Percentiles rank a stretch among this genome's conserved stretches.
phyloP scores from a whole-genome alignment of 164 flowering plant species.

The Warburgia ugandensis region DNA sequence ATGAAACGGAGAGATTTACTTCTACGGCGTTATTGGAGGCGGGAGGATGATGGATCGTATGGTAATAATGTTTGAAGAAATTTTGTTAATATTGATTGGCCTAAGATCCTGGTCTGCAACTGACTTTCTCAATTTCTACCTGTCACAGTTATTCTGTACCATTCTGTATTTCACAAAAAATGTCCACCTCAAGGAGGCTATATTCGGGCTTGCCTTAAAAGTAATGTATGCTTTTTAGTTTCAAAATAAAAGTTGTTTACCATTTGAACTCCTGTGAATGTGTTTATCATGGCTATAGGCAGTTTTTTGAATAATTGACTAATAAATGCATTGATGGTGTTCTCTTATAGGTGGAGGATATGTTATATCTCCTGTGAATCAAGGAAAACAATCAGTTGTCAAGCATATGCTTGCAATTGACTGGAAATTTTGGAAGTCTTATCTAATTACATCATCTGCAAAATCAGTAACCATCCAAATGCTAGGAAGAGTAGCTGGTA shows the following conservation, averaged over 20 bases:
- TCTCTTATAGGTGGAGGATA: constrained; percentile 79
- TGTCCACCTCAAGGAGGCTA: constrained; percentile 58
- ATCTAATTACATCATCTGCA: constrained; percentile 41
- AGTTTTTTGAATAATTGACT: background rate
- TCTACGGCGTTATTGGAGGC: constrained; percentile 84
- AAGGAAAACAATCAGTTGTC: constrained; percentile 68
- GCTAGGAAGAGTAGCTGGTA: constrained; percentile 87
- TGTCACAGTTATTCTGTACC: constrained; percentile 76
- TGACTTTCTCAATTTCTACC: constrained; percentile 6
- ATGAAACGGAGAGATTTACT: constrained; percentile 81
- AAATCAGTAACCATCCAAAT: constrained; percentile 64
- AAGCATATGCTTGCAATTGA: constrained; percentile 95
- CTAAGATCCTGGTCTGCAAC: too few species aligned
- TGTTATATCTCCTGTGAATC: constrained; percentile 66
- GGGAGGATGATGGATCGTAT: constrained; percentile 95
- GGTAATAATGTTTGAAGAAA: constrained; percentile 32
- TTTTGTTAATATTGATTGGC: too few species aligned
- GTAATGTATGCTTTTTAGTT: constrained; percentile 76
- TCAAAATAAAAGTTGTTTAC: too few species aligned
- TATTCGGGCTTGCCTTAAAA: constrained; percentile 92
- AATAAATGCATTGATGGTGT: background rate
- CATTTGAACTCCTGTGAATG: too few species aligned
- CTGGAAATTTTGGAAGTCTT: constrained; percentile 83
- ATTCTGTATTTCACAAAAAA: constrained; percentile 71
- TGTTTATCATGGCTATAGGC: too few species aligned